A percentile compares a stretch with the other conserved stretches of the same genome.
Conservation (phyloP, 108 stramenopile species). For the Skeletonema costatum region DNA sequence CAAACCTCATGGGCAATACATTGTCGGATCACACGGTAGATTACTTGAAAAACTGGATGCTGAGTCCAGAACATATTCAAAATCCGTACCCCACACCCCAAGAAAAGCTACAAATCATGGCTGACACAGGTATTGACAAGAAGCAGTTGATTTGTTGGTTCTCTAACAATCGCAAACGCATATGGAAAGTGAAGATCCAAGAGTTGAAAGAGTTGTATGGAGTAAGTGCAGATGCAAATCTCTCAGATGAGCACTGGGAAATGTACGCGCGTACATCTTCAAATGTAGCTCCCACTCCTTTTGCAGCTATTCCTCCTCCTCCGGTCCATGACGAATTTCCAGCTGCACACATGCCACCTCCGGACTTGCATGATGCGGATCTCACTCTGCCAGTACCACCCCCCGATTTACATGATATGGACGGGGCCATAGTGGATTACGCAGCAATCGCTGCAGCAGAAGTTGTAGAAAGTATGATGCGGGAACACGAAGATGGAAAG, state of each 20-base stretch:
- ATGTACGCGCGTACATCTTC: background rate
- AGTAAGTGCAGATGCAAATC: background rate
- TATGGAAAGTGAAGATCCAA: background rate
- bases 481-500: background rate
- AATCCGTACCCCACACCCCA: constrained; percentile 24
- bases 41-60: constrained; percentile 30
- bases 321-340: background rate
- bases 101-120: constrained; percentile 20
- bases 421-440: background rate
- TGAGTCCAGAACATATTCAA: constrained; percentile 21
- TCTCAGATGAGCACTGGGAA: constrained; percentile 1
- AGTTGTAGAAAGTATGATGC: constrained; percentile 1
- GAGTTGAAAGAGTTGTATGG: background rate
- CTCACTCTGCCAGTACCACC: background rate
- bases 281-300: background rate
- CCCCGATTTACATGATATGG: background rate
- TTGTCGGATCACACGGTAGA: constrained; percentile 14
- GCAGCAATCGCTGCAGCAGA: background rate
- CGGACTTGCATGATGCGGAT: background rate
- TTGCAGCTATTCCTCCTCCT: background rate
- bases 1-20: constrained; percentile 1
- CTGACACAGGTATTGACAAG: constrained; percentile 10
- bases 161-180: background rate
- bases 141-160: constrained; percentile 3
- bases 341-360: background rate